Conservation (phyloP, 768 basidiomycete genomes). For the Mycena alexandri region DNA sequence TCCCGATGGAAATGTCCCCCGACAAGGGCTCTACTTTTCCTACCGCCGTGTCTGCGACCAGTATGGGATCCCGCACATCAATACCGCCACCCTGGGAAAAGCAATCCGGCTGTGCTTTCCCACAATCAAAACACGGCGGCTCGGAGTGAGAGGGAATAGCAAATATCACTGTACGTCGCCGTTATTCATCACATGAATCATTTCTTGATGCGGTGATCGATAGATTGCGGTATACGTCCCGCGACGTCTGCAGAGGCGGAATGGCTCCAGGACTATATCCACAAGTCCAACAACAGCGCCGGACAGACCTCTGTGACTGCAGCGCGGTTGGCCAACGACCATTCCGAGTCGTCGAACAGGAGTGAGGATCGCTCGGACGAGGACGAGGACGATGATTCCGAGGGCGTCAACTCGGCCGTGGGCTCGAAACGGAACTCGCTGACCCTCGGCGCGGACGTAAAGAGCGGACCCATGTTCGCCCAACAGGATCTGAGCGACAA, state of each 20-base stretch:
- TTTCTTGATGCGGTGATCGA: constrained; percentile 49
- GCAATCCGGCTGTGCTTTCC: constrained; percentile 94
- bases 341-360: constrained; percentile 68
- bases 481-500: constrained; percentile 82
- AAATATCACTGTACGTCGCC: constrained; percentile 90
- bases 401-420: constrained; percentile 72
- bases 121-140: constrained; percentile 92
- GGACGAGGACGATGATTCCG: constrained; percentile 89
- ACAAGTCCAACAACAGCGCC: constrained; percentile 89
- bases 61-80: constrained; percentile 94
- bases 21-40: constrained; percentile 94
- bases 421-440: constrained; percentile 83
- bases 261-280: constrained; percentile 92
- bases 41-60: constrained; percentile 93
- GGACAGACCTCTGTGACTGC: constrained; percentile 82
- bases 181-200: constrained; percentile 45
- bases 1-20: constrained; percentile 92
- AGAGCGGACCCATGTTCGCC: constrained; percentile 61
- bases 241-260: constrained; percentile 93
- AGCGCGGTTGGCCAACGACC: constrained; percentile 78
- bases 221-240: constrained; percentile 93
- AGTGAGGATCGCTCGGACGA: constrained; percentile 84
- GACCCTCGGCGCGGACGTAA: constrained; percentile 72
- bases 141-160: constrained; percentile 94
- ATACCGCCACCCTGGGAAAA: constrained; percentile 95